A percentile compares a stretch with the other conserved stretches of the same genome.
Evolutionary conservation across 192 early-diverging fungal species (phyloP).

Genomic region (Backusella liffmaniae): DNA sequence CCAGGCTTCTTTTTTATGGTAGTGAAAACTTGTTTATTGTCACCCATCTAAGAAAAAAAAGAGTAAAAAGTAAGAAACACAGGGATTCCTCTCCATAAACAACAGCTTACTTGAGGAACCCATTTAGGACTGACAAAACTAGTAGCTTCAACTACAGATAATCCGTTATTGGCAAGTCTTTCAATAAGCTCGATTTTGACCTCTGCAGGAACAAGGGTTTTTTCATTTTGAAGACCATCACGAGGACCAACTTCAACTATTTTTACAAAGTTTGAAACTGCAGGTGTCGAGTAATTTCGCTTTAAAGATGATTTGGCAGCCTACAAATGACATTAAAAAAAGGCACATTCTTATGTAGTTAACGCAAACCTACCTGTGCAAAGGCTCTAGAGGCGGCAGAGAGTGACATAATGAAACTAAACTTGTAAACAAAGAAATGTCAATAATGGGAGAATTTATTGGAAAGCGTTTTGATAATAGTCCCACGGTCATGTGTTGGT

Average conservation of each 20-base stretch:
- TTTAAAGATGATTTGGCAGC: neutral
- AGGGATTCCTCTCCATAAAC: neutral
- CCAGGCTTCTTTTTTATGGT: conserved; percentile 58
- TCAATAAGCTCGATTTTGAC: conserved; percentile 90
- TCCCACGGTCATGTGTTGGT: neutral
- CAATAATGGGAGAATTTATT: neutral
- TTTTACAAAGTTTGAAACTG: conserved; percentile 50
- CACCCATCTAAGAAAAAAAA: conserved; percentile 72
- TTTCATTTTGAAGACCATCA: conserved; percentile 97
- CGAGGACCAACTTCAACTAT: conserved; percentile 96
- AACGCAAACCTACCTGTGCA: neutral
- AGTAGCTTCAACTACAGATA: conserved; percentile 85
- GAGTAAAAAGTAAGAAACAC: neutral
- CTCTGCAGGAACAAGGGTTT: conserved; percentile 72
- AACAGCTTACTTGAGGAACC: conserved; percentile 76
- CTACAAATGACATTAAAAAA: neutral
- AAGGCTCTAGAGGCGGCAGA: neutral
- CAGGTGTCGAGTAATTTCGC: neutral
- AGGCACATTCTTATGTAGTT: neutral
- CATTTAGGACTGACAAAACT: conserved; percentile 96
- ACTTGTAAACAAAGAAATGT: neutral
- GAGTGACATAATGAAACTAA: neutral
- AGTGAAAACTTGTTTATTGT: conserved; percentile 73
- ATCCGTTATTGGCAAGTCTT: conserved; percentile 72
- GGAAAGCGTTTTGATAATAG: neutral